These are phyloP conservation scores for Scytalidium lignicola DNA, from an alignment of 2,329 filamentous ascomycete genomes.

Conservation along the genomic window DNA sequence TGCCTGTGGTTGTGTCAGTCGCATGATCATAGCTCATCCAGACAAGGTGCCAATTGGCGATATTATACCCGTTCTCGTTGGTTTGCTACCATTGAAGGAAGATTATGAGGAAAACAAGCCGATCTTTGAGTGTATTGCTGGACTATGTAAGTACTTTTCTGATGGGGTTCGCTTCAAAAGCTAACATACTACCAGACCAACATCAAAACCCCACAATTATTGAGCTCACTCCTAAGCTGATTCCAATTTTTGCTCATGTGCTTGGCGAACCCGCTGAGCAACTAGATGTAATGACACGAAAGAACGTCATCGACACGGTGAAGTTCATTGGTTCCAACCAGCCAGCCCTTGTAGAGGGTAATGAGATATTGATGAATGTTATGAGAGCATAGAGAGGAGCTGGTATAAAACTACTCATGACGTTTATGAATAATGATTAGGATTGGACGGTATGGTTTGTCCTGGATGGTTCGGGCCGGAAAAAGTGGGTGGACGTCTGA, in stretches of 20 bases:
- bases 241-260: constrained; percentile 69
- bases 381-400: constrained; percentile 1
- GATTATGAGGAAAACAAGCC: constrained; percentile 97
- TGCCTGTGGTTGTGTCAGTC: constrained; percentile 81
- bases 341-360: constrained; percentile 21
- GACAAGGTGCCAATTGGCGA: constrained; percentile 74
- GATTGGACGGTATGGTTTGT: not conserved
- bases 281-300: constrained; percentile 65
- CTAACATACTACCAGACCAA: constrained; percentile 44
- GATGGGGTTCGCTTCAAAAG: not conserved
- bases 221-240: constrained; percentile 62
- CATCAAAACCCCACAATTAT: constrained; percentile 64
- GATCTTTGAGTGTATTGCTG: constrained; percentile 83
- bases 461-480: not conserved
- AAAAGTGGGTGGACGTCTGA: not conserved
- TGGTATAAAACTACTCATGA: not conserved
- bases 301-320: constrained; percentile 61
- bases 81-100: constrained; percentile 79
- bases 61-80: constrained; percentile 74
- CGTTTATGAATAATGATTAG: constrained; percentile 1
- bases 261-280: constrained; percentile 69
- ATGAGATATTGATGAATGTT: constrained; percentile 14
- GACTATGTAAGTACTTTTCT: constrained; percentile 61
- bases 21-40: constrained; percentile 89
- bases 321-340: constrained; percentile 27